Evolutionary conservation across 2,329 filamentous ascomycete genomes (phyloP).

Genomic region (Aspergillus felis): DNA sequence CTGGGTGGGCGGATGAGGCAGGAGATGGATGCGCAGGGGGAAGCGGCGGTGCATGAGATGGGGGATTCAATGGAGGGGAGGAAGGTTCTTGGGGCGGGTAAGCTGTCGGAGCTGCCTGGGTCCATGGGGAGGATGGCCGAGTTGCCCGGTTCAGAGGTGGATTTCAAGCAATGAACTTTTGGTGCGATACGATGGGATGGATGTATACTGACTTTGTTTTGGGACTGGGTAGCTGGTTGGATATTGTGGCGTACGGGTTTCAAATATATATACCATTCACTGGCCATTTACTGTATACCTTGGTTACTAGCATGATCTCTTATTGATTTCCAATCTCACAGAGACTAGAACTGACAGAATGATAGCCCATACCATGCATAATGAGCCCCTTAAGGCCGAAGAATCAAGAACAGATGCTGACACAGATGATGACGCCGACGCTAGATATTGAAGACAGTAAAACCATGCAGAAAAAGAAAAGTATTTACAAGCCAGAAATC

Average conservation of each 20-base stretch:
- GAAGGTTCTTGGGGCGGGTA: background rate
- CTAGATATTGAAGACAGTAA: constrained; percentile 2
- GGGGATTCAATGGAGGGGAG: background rate
- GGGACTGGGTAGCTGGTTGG: background rate
- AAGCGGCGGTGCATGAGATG: constrained; percentile 8
- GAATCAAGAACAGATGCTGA: background rate
- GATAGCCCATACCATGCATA: background rate
- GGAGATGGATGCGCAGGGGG: constrained; percentile 10
- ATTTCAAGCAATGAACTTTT: background rate
- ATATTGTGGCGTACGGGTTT: no score
- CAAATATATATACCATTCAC: no score
- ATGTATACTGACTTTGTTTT: background rate
- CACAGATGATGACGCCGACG: constrained; percentile 2
- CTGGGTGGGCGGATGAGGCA: constrained; percentile 7
- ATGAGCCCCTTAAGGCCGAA: background rate
- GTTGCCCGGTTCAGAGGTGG: constrained; percentile 1
- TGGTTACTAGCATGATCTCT: background rate
- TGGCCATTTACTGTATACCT: background rate
- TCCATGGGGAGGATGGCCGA: background rate
- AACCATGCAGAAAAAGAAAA: background rate
- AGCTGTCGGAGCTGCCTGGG: background rate
- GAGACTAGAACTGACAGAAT: background rate
- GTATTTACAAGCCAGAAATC: background rate
- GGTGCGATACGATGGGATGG: no score
- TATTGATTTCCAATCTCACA: background rate